Evolutionary conservation across 768 basidiomycete genomes (phyloP).

Genomic region (Xanthoconium purpureum): DNA sequence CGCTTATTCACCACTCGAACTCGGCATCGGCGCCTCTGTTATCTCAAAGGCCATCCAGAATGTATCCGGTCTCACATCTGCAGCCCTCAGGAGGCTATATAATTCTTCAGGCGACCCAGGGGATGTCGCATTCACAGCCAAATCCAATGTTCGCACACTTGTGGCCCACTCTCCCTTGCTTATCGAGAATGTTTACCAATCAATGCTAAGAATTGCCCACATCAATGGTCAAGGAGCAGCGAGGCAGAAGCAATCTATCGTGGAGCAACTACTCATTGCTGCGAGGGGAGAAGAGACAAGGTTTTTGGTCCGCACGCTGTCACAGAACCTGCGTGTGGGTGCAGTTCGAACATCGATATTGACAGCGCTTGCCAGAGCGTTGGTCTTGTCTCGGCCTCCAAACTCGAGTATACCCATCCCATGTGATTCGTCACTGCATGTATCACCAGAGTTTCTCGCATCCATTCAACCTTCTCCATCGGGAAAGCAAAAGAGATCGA

Average conservation of each 20-base stretch:
- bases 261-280: slow-evolving; percentile 78
- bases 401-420: slow-evolving; percentile 19
- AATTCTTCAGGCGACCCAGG: slow-evolving; percentile 79
- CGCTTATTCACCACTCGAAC: slow-evolving; percentile 67
- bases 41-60: slow-evolving; percentile 70
- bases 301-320: slow-evolving; percentile 73
- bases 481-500: slow-evolving; percentile 29
- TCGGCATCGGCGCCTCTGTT: slow-evolving; percentile 65
- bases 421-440: slow-evolving; percentile 29
- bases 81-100: slow-evolving; percentile 62
- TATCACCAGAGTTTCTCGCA: slow-evolving; percentile 20
- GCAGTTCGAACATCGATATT: slow-evolving; percentile 83
- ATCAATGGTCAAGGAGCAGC: slow-evolving; percentile 75
- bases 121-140: slow-evolving; percentile 84
- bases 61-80: slow-evolving; percentile 60
- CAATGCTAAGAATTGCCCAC: slow-evolving; percentile 61
- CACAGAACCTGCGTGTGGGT: slow-evolving; percentile 78
- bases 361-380: slow-evolving; percentile 74
- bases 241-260: slow-evolving; percentile 71
- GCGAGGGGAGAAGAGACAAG: slow-evolving; percentile 87
- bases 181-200: slow-evolving; percentile 62
- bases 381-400: slow-evolving; percentile 55
- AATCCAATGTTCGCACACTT: slow-evolving; percentile 70
- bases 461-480: slow-evolving; percentile 14
- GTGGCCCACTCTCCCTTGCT: slow-evolving; percentile 67